These are phyloP conservation scores for Triticum monococcum DNA, from an alignment of 176 grass and related monocot species.

Conservation along the genomic window DNA sequence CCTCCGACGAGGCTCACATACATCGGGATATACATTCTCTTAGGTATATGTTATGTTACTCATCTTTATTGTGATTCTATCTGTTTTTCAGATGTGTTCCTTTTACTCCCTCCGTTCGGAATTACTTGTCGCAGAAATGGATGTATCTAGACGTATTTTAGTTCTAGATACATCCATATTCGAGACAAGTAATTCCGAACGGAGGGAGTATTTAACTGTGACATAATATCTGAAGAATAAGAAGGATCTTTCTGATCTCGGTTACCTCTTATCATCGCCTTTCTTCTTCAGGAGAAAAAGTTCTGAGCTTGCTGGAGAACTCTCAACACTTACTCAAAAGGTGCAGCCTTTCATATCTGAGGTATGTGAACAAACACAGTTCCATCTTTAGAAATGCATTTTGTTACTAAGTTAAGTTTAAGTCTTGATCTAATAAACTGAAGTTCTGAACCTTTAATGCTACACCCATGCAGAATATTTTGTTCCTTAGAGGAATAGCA, in stretches of 20 bases:
- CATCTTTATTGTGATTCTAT: not conserved
- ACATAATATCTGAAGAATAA: conserved; percentile 7
- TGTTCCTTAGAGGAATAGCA: not conserved
- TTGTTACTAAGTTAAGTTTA: not conserved
- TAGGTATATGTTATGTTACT: conserved; percentile 56
- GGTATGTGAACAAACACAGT: conserved; percentile 43
- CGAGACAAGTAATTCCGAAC: no score
- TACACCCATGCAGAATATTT: not conserved
- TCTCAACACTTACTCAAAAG: conserved; percentile 81
- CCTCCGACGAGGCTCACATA: conserved; percentile 89
- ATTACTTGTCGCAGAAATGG: no score
- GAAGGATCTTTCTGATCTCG: conserved; percentile 11
- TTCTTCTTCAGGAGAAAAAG: conserved; percentile 71
- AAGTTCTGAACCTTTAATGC: not conserved
- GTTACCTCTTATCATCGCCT: not conserved
- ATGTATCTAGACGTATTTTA: no score
- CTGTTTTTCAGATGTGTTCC: conserved; percentile 17
- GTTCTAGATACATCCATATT: no score
- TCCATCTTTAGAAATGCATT: conserved; percentile 19
- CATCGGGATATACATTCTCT: conserved; percentile 92
- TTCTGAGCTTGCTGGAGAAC: conserved; percentile 83
- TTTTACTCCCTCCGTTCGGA: not conserved
- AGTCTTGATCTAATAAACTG: not conserved
- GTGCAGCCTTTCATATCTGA: conserved; percentile 87
- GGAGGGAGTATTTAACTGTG: not conserved